These are phyloP conservation scores for Calocybe gangraenosa DNA, from an alignment of 768 basidiomycete genomes.

Conservation along the genomic window DNA sequence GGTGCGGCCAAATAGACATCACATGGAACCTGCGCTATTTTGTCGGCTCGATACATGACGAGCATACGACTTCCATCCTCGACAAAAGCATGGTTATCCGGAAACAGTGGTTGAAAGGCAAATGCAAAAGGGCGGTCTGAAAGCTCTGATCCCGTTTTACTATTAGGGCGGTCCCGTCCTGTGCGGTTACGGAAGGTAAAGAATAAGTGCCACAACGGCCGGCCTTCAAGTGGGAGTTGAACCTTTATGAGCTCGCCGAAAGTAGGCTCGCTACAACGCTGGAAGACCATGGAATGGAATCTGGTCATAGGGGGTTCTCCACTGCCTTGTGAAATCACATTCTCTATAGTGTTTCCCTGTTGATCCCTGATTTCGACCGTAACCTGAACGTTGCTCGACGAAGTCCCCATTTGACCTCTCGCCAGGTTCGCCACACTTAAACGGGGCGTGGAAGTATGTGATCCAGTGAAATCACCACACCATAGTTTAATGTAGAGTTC, in stretches of 20 bases:
- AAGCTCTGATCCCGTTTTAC: conserved; percentile 31
- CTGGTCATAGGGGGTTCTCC: conserved; percentile 78
- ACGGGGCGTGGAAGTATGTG: conserved; percentile 43
- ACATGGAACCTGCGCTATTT: conserved; percentile 53
- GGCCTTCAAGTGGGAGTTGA: conserved; percentile 60
- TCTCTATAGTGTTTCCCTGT: conserved; percentile 64
- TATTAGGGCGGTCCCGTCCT: conserved; percentile 42
- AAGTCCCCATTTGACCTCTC: conserved; percentile 49
- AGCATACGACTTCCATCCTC: conserved; percentile 88
- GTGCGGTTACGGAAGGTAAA: conserved; percentile 85
- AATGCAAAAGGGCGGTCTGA: conserved; percentile 86
- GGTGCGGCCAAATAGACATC: conserved; percentile 73
- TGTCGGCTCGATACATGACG: conserved; percentile 81
- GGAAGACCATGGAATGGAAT: conserved; percentile 90
- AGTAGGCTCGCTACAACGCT: conserved; percentile 83
- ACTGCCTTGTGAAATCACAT: conserved; percentile 76
- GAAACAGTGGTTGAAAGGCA: conserved; percentile 85
- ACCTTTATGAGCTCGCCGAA: conserved; percentile 94
- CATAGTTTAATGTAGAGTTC: conserved; percentile 96
- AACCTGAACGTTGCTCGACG: conserved; percentile 78
- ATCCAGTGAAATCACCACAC: conserved; percentile 80
- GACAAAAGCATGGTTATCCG: conserved; percentile 70
- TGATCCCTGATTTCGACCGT: conserved; percentile 81
- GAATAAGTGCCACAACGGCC: conserved; percentile 86
- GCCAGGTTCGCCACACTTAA: conserved; percentile 62